Conservation (phyloP, 805 yeast species). For the Cyberlindnera veronae region DNA sequence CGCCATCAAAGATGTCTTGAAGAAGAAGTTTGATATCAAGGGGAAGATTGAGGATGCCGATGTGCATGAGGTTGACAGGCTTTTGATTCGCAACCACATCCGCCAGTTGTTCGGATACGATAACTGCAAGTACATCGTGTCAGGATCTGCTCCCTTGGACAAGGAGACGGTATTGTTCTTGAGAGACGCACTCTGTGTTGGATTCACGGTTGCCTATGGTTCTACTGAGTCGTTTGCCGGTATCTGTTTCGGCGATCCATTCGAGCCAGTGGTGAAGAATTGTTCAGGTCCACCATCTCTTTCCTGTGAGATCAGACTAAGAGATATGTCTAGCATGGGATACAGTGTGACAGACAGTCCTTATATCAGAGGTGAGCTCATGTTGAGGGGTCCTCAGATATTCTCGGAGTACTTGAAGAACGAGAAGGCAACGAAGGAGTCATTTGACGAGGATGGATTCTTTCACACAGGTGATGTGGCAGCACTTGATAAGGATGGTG, state of each 20-base stretch:
- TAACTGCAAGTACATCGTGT: slow-evolving; percentile 34
- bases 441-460: slow-evolving; percentile 58
- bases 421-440: slow-evolving; percentile 48
- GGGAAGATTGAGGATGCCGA: slow-evolving; percentile 2
- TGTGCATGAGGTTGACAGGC: slow-evolving; percentile 6
- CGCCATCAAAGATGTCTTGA: slow-evolving; percentile 39
- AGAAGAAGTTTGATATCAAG: slow-evolving; percentile 3
- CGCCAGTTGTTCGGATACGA: slow-evolving; percentile 42
- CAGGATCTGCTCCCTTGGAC: slow-evolving; percentile 72
- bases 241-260: slow-evolving; percentile 37
- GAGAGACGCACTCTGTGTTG: slow-evolving; percentile 49
- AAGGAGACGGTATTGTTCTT: slow-evolving; percentile 56
- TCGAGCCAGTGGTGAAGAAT: slow-evolving; percentile 46
- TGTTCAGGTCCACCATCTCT: slow-evolving; percentile 55
- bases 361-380: slow-evolving; percentile 53
- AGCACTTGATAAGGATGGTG: slow-evolving; percentile 45
- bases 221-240: slow-evolving; percentile 70
- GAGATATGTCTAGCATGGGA: slow-evolving; percentile 61
- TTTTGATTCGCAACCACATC: slow-evolving; percentile 32
- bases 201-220: slow-evolving; percentile 59
- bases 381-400: slow-evolving; percentile 61
- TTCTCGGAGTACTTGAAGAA: slow-evolving; percentile 54
- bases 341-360: slow-evolving; percentile 36
- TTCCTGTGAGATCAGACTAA: slow-evolving; percentile 51
- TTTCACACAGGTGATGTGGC: slow-evolving; percentile 68